Evolutionary conservation across 2,329 filamentous ascomycete species (phyloP).

Genomic region (Arthroderma uncinatum): DNA sequence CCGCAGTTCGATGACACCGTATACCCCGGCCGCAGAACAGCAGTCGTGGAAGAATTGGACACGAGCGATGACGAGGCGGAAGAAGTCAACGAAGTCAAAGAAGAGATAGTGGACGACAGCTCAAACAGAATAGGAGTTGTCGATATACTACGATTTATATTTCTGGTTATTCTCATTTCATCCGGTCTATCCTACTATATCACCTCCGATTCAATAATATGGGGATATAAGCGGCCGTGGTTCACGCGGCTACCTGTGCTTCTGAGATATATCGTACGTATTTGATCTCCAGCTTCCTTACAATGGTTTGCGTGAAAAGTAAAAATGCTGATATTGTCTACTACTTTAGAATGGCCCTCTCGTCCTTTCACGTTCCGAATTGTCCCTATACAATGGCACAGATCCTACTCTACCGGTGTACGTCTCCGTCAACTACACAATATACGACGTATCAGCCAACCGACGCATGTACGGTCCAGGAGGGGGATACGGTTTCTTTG

Average conservation of each 20-base stretch:
- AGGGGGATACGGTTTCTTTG: conserved; percentile 76
- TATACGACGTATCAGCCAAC: conserved; percentile 52
- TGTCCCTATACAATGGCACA: conserved; percentile 64
- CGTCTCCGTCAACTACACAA: conserved; percentile 63
- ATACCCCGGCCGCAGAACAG: neutral
- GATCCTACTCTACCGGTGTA: conserved; percentile 70
- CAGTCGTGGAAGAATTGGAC: conserved; percentile 2
- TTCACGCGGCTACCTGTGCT: conserved; percentile 49
- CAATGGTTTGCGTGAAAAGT: neutral
- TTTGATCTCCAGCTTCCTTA: neutral
- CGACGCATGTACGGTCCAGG: conserved; percentile 61
- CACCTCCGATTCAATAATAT: conserved; percentile 58
- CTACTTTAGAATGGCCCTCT: conserved; percentile 44
- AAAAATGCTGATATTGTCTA: conserved; percentile 10
- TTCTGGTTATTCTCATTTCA: conserved; percentile 10
- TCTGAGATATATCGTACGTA: conserved; percentile 49
- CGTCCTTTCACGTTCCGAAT: conserved; percentile 62
- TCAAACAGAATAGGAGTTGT: conserved; percentile 12
- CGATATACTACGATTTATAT: conserved; percentile 14
- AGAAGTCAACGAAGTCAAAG: neutral
- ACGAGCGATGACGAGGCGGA: neutral
- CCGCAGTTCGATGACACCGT: neutral
- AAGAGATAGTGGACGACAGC: conserved; percentile 6
- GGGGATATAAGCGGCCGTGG: conserved; percentile 53
- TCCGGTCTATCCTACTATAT: conserved; percentile 61